These are phyloP conservation scores for Chalciporus pseudorubinellus DNA, from an alignment of 768 basidiomycete genomes.

Conservation along the genomic window DNA sequence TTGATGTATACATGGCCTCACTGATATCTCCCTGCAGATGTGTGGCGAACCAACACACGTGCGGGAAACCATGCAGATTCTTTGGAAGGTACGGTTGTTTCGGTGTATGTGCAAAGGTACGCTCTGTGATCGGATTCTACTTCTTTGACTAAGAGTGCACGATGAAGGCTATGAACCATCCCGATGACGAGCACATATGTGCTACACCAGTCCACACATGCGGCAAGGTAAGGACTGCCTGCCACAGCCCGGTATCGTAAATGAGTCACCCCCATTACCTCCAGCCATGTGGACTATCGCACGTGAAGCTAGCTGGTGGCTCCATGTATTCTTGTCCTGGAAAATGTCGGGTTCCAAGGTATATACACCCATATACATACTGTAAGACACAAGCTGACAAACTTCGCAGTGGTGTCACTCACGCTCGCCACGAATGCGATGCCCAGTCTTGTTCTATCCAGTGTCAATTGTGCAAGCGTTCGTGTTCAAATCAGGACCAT, in stretches of 20 bases:
- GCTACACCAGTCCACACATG: slow-evolving; percentile 48
- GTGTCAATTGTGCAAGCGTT: slow-evolving; percentile 50
- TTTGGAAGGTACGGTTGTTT: slow-evolving; percentile 46
- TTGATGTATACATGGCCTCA: slow-evolving; percentile 11
- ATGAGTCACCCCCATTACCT: not conserved
- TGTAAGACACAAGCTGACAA: not conserved
- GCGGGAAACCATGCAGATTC: slow-evolving; percentile 47
- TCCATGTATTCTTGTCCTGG: slow-evolving; percentile 36
- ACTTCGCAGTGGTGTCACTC: slow-evolving; percentile 38
- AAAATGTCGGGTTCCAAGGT: slow-evolving; percentile 42
- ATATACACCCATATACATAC: not conserved
- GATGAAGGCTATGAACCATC: slow-evolving; percentile 42
- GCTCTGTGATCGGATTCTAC: not conserved
- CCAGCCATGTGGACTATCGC: slow-evolving; percentile 39
- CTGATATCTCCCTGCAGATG: not conserved
- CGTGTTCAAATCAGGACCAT: slow-evolving; percentile 45
- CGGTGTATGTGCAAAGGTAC: slow-evolving; percentile 46
- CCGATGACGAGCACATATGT: slow-evolving; percentile 46
- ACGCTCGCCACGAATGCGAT: slow-evolving; percentile 47
- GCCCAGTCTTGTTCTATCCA: slow-evolving; percentile 45
- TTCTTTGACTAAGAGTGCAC: slow-evolving; percentile 22
- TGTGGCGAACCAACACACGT: slow-evolving; percentile 37
- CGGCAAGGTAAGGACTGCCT: slow-evolving; percentile 38
- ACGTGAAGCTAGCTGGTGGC: slow-evolving; percentile 23
- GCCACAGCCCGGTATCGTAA: not conserved